Base-by-base conservation (phyloP, 208 protist genomes). In the Crithidia thermophila region DNA sequence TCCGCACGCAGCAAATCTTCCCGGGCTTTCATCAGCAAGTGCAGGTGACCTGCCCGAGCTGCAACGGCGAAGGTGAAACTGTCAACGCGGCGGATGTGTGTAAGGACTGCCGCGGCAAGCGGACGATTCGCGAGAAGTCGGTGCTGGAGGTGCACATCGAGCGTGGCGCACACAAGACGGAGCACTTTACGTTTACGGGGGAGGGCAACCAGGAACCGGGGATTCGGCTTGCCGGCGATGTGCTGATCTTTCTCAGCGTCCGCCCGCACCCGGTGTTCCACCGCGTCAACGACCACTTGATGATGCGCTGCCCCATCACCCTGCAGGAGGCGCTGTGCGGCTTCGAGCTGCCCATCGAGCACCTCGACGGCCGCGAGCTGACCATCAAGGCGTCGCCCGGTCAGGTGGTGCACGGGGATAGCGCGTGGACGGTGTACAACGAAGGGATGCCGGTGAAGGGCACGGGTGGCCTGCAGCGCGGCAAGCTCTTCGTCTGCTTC, bases 71-170 rank as follows among this genome's bases (percentile, higher is more conserved):
- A 16, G 97, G 98, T 8, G 63, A 85, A 33, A 58, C 55, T 18
- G 87, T 97, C 23, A 61, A 67, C 34, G 65, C 77, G n/a, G 74
- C 91, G 16, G 97, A 99, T 72, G 39, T 97, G 14, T 99, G 98
- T 81, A 79, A 61, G 21, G 49, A 61, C 46, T 99, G 98, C 75
- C 72, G 78, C n/a, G 98, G 98, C 40, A 85, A 94, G 57, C 91
- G 97, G 63, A 81, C 87, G 8, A 75, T 94, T 13, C 79, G 90
- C 31, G 96, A 99, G 58, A 82, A 93, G 56, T 96, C 98, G 74
- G 78, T 97, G 45, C 67, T 99, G 16, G 94, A 99, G 52, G 95
- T 99, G 4, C 68, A 95, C 58, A 95, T 99, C 56, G 97, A 98
- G 50, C 84, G 85, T 18, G 98, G 98, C 40, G 98, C 98, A 81